Base-by-base conservation (phyloP, 306 rosid genomes). In the Sphenostylis stenocarpa region DNA sequence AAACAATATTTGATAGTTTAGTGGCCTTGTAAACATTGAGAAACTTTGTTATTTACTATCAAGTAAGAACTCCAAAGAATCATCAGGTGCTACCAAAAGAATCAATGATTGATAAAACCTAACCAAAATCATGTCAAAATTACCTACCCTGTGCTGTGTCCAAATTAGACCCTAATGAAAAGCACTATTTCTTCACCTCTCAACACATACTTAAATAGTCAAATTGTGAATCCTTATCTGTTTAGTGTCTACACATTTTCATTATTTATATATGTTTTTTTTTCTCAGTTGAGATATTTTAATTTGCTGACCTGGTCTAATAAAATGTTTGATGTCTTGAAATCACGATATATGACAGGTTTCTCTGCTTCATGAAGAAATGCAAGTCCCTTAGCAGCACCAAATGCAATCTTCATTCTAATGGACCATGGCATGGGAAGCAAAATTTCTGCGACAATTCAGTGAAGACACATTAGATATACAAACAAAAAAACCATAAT, bases 341-440 rank as follows among this genome's bases (percentile, higher is more conserved):
- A 96, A 82, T 96, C 99, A 33, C 99, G 98, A 88, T 91, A 96
- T 80, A 96, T 96, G 73, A 96, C 99, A 0, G 99, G 97, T 81
- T 95, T 90, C 73, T 96, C 89, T 9, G 98, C 98, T 60, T 96
- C 99, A 44, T 96, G 99, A 70, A 96, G 99, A 88, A 96, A 92
- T 38, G 99, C 98, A 51, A 96, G 99, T 52, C 97, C 99, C 68
- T 92, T 92, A 3, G 98, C 99, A 57, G 99, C 98, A 0, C 99
- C 97, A 68, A 83, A 88, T 21, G 97, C 99, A 73, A 96, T 89
- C 85, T 96, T 96, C 99, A 96, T 96, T 91, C 99, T 87, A 79
- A 86, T 84, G 62, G 99, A 87, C 99, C 97, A 96, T 57, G 99
- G 86, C 91, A 96, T 0, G n/a, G 98, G 97, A 83, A 91, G 93